A percentile compares a stretch with the other conserved stretches of the same genome.
These are phyloP conservation scores for Histomonas meleagridis DNA, from an alignment of 208 protist species.

Conservation along the genomic window DNA sequence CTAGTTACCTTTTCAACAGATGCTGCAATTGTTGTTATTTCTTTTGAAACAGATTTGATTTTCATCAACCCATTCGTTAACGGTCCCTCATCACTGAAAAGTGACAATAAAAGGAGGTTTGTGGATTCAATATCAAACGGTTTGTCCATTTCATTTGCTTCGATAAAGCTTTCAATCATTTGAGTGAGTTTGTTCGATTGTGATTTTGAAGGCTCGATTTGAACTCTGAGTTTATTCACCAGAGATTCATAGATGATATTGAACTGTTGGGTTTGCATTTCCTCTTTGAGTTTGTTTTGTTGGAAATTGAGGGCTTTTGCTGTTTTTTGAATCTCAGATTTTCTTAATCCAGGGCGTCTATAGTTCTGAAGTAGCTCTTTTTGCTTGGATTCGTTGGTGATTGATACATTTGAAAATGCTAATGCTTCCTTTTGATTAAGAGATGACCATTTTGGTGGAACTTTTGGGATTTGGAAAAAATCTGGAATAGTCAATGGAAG, in stretches of 20 bases:
- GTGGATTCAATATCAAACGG: too few species aligned
- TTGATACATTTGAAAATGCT: neutral
- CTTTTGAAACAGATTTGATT: neutral
- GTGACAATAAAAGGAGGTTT: too few species aligned
- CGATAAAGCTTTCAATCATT: too few species aligned
- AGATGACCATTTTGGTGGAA: neutral
- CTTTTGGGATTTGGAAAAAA: neutral
- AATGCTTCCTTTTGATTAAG: neutral
- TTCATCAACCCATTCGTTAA: neutral
- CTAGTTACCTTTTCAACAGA: neutral
- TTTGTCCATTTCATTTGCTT: too few species aligned
- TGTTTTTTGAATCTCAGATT: neutral
- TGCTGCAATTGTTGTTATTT: neutral
- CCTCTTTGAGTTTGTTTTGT: neutral
- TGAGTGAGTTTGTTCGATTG: too few species aligned
- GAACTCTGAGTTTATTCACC: too few species aligned
- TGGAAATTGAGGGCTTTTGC: neutral
- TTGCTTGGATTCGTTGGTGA: neutral
- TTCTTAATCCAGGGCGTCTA: neutral
- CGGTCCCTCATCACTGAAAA: neutral
- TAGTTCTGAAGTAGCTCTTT: neutral
- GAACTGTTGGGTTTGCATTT: too few species aligned
- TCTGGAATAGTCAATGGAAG: neutral
- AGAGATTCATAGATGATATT: too few species aligned
- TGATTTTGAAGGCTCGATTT: too few species aligned